Evolutionary conservation across 2,329 filamentous ascomycete genomes (phyloP), one percentile per base, ranked within the genome.

Genomic region (Tolypocladium endophyticum): DNA sequence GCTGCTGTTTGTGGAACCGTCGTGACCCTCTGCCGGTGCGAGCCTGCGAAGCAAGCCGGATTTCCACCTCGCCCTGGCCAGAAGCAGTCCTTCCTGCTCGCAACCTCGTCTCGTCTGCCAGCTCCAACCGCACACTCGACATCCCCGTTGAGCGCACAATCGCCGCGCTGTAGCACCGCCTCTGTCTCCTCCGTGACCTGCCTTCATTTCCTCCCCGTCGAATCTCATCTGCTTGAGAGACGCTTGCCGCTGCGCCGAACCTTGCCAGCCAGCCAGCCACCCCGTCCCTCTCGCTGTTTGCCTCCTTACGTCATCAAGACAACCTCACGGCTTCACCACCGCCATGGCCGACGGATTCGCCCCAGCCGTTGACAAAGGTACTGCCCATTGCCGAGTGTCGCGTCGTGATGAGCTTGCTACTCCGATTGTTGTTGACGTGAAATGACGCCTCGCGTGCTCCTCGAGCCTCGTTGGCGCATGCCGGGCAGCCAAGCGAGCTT

Each of bases 321-420:
- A 14, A 56, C 58, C 36, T 23, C 38, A 18, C 30, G 16, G 71
- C 70, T 67, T 71, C 68, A 70, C 68, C 69, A 62, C 55, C 61
- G 61, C 58, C 66, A 73, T 73, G 71, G 66, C 71, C 60, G 69
- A 73, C 69, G 68, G 66, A 64, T 68, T 69, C 61, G 66, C 69
- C 59, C 68, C 68, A 64, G 70, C 71, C 62, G 66, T 72, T 66
- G 70, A 70, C 66, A 72, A 71, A 73, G 71, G 71, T 73, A 70
- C 62, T 60, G 57, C 59, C 56, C 60, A 61, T 68, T 62, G 36
- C 59, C 14, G 28, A 25, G 16, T 28, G 58, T 61, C 54, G 58
- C 56, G 45, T 28, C 20, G 16, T 53, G 18, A 2, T 53, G 16
- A 4, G 20, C 8, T 36, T n/a, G 36, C 18, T 41, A 14, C 39